Conservation (phyloP, 345 rosid species). For the Eutrema yunnanense region DNA sequence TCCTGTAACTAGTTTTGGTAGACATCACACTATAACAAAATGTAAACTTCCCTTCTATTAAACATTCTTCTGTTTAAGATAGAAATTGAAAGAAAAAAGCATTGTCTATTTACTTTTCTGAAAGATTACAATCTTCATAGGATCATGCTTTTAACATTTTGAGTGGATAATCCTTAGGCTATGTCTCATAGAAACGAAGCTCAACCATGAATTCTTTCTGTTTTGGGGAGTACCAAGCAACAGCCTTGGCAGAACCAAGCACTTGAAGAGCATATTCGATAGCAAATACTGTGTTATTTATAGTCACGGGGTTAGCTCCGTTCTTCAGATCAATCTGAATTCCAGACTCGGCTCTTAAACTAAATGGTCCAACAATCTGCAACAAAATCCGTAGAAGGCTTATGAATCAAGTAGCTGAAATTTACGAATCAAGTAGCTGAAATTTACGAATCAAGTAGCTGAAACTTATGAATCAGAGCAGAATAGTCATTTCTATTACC, state of each 20-base stretch:
- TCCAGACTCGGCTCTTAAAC: conserved; percentile 75
- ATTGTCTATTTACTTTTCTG: conserved; percentile 15
- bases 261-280: conserved; percentile 82
- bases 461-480: conserved; percentile 12
- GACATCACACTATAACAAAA: conserved; percentile 46
- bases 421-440: conserved; percentile 14
- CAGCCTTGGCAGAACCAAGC: conserved; percentile 86
- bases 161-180: conserved; percentile 4
- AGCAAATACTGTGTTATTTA: conserved; percentile 66
- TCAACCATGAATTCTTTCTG: conserved; percentile 80
- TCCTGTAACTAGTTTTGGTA: conserved; percentile 69
- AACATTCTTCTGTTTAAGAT: not conserved
- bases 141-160: conserved; percentile 2
- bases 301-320: conserved; percentile 31
- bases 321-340: conserved; percentile 51
- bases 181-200: conserved; percentile 74
- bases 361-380: conserved; percentile 91
- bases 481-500: conserved; percentile 34
- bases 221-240: conserved; percentile 89
- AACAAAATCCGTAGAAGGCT: conserved; percentile 6
- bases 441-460: conserved; percentile 5
- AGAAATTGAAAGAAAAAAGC: not conserved
- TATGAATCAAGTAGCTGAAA: conserved; percentile 19
- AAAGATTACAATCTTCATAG: conserved; percentile 4
- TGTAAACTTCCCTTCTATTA: conserved; percentile 67